Base-by-base conservation (phyloP, 75 land plant species). In the Azolla pinnata region DNA sequence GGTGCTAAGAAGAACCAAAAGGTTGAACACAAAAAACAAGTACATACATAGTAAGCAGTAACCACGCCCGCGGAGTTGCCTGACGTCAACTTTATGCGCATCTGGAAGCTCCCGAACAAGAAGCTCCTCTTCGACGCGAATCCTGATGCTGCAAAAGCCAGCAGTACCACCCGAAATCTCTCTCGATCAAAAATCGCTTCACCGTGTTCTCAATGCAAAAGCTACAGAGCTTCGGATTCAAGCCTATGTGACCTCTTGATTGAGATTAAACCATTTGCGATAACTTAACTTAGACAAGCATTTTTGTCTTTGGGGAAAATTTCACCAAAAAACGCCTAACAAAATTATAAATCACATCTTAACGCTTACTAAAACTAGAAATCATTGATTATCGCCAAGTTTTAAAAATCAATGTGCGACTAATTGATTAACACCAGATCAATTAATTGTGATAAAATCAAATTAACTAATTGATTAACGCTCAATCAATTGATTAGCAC, bases 51-150 rank as follows among this genome's bases (percentile, higher is more conserved):
- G 44, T 56, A 56, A 29, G 67, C 44, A n/a, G 67, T 65, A 42
- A 65, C 67, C 9, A 47, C 42, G 44, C 67, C 67, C 23, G 67
- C 67, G 12, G 67, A 65, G 45, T 65, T 42, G n/a, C 62, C 67
- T 30, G 61, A 47, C 2, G 56, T 31, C n/a, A 65, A 61, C 62
- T 65, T 65, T 18, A 65, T 35, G 27, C 40, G 38, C 67, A 65
- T 65, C 31, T 35, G 28, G 24, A 65, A 33, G 62, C 48, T 35
- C 40, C 67, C 67, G 27, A 40, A 65, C 62, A 65, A 35, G 30
- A 24, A 65, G 7, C 0, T 55, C 27, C 28, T 21, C 18, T 65
- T 65, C 23, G 67, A 65, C 18, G 29, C 34, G 29, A 65, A 65
- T 56, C 67, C 67, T 3, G 67, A 56, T 32, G 48, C 67, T 65